Conservation (phyloP, 495 filamentous ascomycete genomes). For the Penicillium maclennaniae region DNA sequence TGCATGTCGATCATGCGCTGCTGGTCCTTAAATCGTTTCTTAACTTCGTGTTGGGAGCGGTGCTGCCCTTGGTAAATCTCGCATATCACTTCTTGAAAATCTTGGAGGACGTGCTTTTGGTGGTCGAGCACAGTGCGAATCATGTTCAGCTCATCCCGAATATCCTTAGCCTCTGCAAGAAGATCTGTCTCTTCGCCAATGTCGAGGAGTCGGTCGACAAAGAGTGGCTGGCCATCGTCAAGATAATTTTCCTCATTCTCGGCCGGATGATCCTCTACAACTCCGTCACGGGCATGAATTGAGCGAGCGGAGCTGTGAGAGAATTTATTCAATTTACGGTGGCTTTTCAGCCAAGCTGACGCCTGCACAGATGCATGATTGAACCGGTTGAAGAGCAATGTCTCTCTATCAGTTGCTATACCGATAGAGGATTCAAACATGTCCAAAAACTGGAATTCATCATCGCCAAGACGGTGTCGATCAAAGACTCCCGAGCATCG, state of each 20-base stretch:
- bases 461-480: conserved; percentile 56
- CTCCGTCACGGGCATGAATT: not conserved
- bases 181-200: conserved; percentile 65
- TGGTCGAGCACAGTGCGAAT: conserved; percentile 59
- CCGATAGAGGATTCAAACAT: conserved; percentile 71
- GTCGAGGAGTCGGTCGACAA: conserved; percentile 63
- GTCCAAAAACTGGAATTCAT: conserved; percentile 65
- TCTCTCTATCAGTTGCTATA: conserved; percentile 59
- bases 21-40: conserved; percentile 58
- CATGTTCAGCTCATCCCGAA: conserved; percentile 71
- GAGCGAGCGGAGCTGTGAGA: conserved; percentile 26
- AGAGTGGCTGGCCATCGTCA: conserved; percentile 42
- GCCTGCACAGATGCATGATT: conserved; percentile 59
- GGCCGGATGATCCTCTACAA: conserved; percentile 4
- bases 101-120: conserved; percentile 52
- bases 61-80: conserved; percentile 46
- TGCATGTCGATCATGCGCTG: conserved; percentile 58
- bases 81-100: conserved; percentile 53
- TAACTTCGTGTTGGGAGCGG: conserved; percentile 47
- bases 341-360: conserved; percentile 57
- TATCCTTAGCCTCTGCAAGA: conserved; percentile 65
- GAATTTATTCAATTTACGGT: conserved; percentile 48
- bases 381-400: conserved; percentile 60
- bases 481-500: conserved; percentile 65
- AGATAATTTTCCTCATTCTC: conserved; percentile 21